Conservation (phyloP, 208 protist genomes). For the Wallacemonas sp. region DNA sequence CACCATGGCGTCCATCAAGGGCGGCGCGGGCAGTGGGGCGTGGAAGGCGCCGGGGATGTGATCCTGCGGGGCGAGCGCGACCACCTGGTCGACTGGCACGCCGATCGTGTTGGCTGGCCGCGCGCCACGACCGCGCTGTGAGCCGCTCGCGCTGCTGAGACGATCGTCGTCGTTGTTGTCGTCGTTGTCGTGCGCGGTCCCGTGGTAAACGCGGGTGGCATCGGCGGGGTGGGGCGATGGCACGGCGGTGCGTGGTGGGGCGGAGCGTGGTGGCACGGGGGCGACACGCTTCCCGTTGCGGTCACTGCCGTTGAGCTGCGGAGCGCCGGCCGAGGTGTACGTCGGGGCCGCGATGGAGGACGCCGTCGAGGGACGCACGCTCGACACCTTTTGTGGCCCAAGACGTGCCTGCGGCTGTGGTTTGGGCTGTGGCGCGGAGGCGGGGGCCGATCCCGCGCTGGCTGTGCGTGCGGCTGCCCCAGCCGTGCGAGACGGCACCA, state of each 20-base stretch:
- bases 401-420: no score
- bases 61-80: neutral
- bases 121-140: no score
- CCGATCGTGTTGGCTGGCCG: neutral
- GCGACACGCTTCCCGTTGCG: no score
- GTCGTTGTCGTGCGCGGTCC: neutral
- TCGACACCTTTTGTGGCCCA: no score
- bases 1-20: slow-evolving; percentile 2
- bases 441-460: no score
- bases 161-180: no score
- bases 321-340: neutral
- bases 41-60: slow-evolving; percentile 1
- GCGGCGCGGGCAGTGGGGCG: neutral
- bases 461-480: no score
- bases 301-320: neutral
- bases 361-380: neutral
- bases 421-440: no score
- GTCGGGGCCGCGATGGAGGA: neutral
- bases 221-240: neutral
- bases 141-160: no score
- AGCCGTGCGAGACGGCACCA: no score
- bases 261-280: no score
- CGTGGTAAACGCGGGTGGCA: neutral
- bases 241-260: no score
- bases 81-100: neutral